Evolutionary conservation across 78 protist species (phyloP), one percentile per base, ranked within the genome.

Genomic region (Speleostelium caveatum): DNA sequence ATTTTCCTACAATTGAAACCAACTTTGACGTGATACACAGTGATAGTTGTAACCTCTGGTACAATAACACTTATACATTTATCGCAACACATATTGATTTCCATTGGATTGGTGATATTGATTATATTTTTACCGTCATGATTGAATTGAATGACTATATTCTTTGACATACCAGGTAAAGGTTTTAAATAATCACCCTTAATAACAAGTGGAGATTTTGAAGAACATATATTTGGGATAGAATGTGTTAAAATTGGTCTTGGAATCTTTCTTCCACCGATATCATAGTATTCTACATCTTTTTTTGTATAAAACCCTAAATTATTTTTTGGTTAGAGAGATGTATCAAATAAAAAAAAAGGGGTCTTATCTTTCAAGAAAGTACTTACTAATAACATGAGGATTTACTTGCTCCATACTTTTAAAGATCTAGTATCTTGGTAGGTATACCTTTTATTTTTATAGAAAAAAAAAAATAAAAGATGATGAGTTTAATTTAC

Each of bases 81-180:
- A 68, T 83, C 90, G 8, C 90, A 83, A 58, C 90, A 83, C 61
- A 73, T 73, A 60, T 56, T 83, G 60, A 83, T 69, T 8, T 83
- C 90, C 41, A 69, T 41, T 59, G 90, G 90, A 22, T 83, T 73
- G 2, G 63, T 32, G 55, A 63, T 53, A 4, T 39, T 59, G n/a
- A 59, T 59, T 6, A 33, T 30, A 22, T 67, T 56, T 22, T 51
- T 16, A 21, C 60, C 35, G 17, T 42, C 67, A 3, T 63, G 71
- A 38, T 69, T 45, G 28, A 83, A 83, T 32, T 83, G 79, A 8
- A 83, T 78, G 0, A 42, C 10, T 14, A 83, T 30, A 56, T 58
- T 51, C 30, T 59, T 67, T 0, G 75, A 51, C 90, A 83, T 83
- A 3, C 71, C 90, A 10, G 90, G 90, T 1, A 83, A 41, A 10